Evolutionary conservation across 2,329 filamentous ascomycete species (phyloP), one percentile per base, ranked within the genome.

Genomic region (Fusarium neocosmosporiellum): DNA sequence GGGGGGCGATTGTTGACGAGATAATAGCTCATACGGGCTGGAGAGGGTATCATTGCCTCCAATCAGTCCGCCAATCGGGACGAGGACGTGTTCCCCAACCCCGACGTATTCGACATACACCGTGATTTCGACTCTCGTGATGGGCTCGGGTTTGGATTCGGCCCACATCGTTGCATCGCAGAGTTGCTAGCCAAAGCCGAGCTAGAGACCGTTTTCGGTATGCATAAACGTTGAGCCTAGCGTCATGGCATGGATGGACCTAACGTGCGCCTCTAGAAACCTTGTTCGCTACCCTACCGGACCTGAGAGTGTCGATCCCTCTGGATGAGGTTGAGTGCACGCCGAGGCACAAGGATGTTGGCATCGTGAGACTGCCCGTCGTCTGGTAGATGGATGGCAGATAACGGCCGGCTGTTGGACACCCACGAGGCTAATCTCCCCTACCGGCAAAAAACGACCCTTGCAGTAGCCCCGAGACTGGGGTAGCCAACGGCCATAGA

Each of bases 21-120:
- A 46, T 46, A 46, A 46, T 61, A 83, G 80, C 62, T 68, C 14
- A 84, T 85, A 71, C 84, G 80, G 58, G 81, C 81, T 2, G 83
- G 82, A 2, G 83, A 86, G 59, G 85, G 84, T 41, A 84, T 87
- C 69, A 86, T 87, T 68, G 83, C 83, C 5, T 82, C 84, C 6
- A 85, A 84, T 39, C 81, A 83, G 73, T 84, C 83, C 18, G 85
- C 81, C 27, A 86, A 86, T 73, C 78, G 86, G 5, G 85, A 87
- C 72, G 83, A 84, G 61, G 83, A 86, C 0, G 73, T 85, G 11
- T 86, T 85, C 65, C 72, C 75, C 7, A 66, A 83, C 62, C 78
- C 84, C 3, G 82, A 86, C 64, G 72, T 64, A 14, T 87, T 87
- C 71, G 78, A 86, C 73, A 83, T 87, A 75, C 80, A 83, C 67